Base-by-base conservation (phyloP, 177 flowering plant species). In the Tripterygium wilfordii region DNA sequence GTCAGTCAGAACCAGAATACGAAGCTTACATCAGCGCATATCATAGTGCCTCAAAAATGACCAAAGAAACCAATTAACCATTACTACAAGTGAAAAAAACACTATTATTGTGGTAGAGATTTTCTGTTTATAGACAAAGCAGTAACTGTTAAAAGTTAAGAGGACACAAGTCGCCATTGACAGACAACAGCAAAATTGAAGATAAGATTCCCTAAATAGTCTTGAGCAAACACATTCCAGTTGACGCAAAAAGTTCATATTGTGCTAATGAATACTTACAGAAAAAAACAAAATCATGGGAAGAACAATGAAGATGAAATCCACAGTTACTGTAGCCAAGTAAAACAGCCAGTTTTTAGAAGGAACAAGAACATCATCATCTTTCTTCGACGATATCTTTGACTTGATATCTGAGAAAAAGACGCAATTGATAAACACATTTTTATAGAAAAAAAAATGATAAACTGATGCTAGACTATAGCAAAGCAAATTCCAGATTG, bases 201-300 rank as follows among this genome's bases (percentile, higher is more conserved):
- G 12, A 17, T 4, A 19, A 3, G 38, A 35, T 5, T 35, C 5
- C 16, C 38, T 10, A 35, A 35, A 3, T 10, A 35, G 14, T 5
- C 4, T 15, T 15, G 18, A 2, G 4, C 4, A 16, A 8, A 8
- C 42, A 19, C 19, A 4, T 2, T 3, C 21, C 3, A 38, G 18
- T 10, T 8, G 12, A 15, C 5, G 8, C 22, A 38, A 25, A 22
- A 38, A 32, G 14, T 32, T 3, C 18, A 18, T 2, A 12, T 29
- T 4, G 3, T n/a, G 4, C 23, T 39, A 10, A 8, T 20, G 48
- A 63, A 48, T n/a, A 74, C 92, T 82, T 73, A 89, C 97, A 30
- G 97, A 87, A 36, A 79, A 53, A 75, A 64, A 61, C 31, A 78
- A 62, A 36, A 80, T 61, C 25, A 60, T 58, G 8, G 97, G 96